phyloP scores from a whole-genome alignment of 2,329 filamentous ascomycete genomes.

The Xylaria sp. region DNA sequence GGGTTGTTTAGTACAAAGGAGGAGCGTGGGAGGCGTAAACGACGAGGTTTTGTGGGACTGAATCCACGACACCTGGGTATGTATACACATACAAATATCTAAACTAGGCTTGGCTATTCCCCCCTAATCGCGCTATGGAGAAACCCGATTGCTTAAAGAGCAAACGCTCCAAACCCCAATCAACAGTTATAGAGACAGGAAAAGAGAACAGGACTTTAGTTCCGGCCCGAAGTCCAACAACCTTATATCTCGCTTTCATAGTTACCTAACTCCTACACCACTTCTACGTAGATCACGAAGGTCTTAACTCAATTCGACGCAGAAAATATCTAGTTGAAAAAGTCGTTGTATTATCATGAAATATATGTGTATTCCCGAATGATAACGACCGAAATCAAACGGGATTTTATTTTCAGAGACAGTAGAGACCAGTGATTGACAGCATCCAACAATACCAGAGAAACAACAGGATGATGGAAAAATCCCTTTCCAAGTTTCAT shows the following conservation, averaged over 20 bases:
- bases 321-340: not conserved
- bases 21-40: too few relatives aligned
- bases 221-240: not conserved
- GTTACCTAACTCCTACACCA: not conserved
- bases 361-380: conserved; percentile 17
- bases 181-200: too few relatives aligned
- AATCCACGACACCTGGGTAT: too few relatives aligned
- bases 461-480: conserved; percentile 9
- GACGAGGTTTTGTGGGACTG: too few relatives aligned
- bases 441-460: conserved; percentile 8
- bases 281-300: not conserved
- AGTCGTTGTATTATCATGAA: conserved; percentile 32
- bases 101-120: too few relatives aligned
- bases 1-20: too few relatives aligned
- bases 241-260: not conserved
- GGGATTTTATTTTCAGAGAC: conserved; percentile 28
- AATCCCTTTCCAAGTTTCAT: conserved; percentile 21
- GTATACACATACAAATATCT: too few relatives aligned
- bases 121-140: too few relatives aligned
- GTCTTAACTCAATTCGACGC: too few relatives aligned
- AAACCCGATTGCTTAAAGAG: too few relatives aligned
- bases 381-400: conserved; percentile 18
- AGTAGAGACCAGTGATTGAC: conserved; percentile 6
- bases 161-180: too few relatives aligned
- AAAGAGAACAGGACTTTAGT: not conserved